These are phyloP conservation scores for Mortierella sp. DNA, from an alignment of 371 early-diverging fungal genomes.

Conservation along the genomic window DNA sequence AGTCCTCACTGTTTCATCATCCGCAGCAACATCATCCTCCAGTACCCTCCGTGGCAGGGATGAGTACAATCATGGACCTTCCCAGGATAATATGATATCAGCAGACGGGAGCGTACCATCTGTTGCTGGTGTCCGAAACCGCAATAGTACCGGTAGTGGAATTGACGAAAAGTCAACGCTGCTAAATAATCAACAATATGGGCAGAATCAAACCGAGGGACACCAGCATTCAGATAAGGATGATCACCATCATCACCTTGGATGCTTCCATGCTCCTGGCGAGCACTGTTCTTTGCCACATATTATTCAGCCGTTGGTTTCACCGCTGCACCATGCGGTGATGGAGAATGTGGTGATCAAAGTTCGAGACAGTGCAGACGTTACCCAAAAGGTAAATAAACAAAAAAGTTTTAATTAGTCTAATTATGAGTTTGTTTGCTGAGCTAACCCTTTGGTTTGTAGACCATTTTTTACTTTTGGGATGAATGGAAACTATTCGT, in stretches of 20 bases:
- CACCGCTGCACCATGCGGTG: constrained; percentile 21
- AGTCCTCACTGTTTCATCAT: neutral
- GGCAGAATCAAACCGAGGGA: neutral
- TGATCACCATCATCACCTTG: constrained; percentile 5
- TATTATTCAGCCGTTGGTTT: constrained; percentile 30
- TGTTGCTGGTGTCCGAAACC: neutral
- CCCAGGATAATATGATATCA: neutral
- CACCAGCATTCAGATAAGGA: neutral
- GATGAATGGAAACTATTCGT: constrained; percentile 45
- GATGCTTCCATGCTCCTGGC: constrained; percentile 8
- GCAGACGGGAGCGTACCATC: constrained; percentile 9
- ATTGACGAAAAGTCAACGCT: constrained; percentile 15
- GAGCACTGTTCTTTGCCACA: constrained; percentile 37
- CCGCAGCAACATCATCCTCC: neutral
- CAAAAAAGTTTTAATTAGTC: constrained; percentile 3
- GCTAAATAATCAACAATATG: neutral
- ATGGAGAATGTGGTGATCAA: constrained; percentile 43
- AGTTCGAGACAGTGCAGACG: constrained; percentile 37
- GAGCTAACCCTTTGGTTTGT: constrained; percentile 2
- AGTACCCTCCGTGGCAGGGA: neutral
- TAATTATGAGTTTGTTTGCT: neutral
- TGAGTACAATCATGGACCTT: neutral
- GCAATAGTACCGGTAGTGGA: neutral
- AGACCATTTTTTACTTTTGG: constrained; percentile 46
- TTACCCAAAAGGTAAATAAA: constrained; percentile 34